Base-by-base conservation (phyloP, 192 early-diverging fungal species). In the Coemansia sp. region DNA sequence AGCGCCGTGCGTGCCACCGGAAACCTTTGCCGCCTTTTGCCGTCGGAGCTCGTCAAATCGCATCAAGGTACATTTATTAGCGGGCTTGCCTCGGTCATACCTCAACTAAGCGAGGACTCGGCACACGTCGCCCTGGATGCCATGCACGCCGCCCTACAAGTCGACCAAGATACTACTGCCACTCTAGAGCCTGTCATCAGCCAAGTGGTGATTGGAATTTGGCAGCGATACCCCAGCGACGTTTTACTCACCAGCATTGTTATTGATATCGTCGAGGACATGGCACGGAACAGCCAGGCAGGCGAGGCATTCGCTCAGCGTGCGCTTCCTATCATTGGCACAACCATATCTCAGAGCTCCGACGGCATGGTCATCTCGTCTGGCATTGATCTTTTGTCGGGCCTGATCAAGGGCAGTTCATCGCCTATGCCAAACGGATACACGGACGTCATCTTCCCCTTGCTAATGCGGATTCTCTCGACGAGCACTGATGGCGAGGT, bases 201-300 rank as follows among this genome's bases (percentile, higher is more conserved):
- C 62, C 89, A 90, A 8, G 79, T 93, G 36, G 78, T 94, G 0
- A 71, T 97, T 67, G 86, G 90, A 15, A 87, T 92, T n/a, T 96
- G 94, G 95, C 85, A 82, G 46, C 87, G 86, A 39, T 86, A 93
- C 72, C 90, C 93, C 11, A 88, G 88, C 78, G 93, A 97, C 76
- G 87, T 87, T n/a, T 71, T 93, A 57, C 79, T 97, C 68, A 87
- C 85, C 5, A 87, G 91, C 65, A 87, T 92, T 44, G 86, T 95
- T 27, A 83, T 89, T 33, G 95, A 95, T 69, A 83, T 96, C 34
- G 89, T 95, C 69, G 90, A 90, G 50, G 85, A 87, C 7, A 75
- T 97, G 83, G 90, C 94, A 2, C 70, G 84, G 43, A 95, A 95
- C 76, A 68, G 70, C 24, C 65, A 76, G 29, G 89, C 91, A 46